Conservation (phyloP, 2,329 filamentous ascomycete species). For the Diplocarpon mali region DNA sequence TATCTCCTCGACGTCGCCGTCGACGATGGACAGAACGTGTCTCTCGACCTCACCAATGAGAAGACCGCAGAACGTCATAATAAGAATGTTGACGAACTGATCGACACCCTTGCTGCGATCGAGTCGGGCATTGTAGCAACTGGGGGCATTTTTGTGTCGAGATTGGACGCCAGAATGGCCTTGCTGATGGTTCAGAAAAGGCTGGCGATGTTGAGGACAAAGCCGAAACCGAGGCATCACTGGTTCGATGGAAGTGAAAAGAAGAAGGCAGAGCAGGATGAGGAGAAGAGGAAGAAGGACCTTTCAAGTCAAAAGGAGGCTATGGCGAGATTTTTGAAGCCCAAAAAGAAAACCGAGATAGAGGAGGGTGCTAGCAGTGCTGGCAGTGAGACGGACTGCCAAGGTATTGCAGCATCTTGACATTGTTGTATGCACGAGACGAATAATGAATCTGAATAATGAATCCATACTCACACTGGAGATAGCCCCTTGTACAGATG, state of each 20-base stretch:
- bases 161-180: slow-evolving; percentile 66
- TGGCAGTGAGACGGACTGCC: too few species aligned
- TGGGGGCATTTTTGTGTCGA: slow-evolving; percentile 15
- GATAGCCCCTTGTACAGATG: too few species aligned
- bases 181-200: slow-evolving; percentile 67
- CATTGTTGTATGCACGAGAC: too few species aligned
- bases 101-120: slow-evolving; percentile 35
- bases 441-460: too few species aligned
- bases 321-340: slow-evolving; percentile 21
- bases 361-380: too few species aligned
- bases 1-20: slow-evolving; percentile 64
- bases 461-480: too few species aligned
- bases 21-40: slow-evolving; percentile 43
- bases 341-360: not conserved
- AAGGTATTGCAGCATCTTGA: too few species aligned
- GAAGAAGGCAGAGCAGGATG: too few species aligned
- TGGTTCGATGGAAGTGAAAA: slow-evolving; percentile 34
- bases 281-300: slow-evolving; percentile 27
- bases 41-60: slow-evolving; percentile 24
- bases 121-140: slow-evolving; percentile 26
- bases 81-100: slow-evolving; percentile 55
- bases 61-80: slow-evolving; percentile 51
- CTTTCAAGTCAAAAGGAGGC: slow-evolving; percentile 23
- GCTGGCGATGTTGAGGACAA: slow-evolving; percentile 57
- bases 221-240: slow-evolving; percentile 53